phyloP scores from a whole-genome alignment of 108 stramenopile genomes.

The Skeletonema costatum region DNA sequence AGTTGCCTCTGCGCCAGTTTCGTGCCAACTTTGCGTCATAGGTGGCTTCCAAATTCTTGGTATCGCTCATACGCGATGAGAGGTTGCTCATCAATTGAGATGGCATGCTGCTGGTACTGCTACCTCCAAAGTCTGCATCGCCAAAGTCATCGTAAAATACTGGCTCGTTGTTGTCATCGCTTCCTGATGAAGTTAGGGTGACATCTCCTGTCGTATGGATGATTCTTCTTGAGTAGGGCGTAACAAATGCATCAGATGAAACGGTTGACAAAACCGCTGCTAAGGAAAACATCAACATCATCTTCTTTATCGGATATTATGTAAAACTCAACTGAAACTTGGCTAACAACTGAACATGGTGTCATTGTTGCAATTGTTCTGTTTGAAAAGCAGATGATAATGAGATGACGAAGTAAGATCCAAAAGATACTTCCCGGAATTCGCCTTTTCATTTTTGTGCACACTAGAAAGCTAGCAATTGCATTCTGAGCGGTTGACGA shows the following conservation, averaged over 20 bases:
- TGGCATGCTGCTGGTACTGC: background rate
- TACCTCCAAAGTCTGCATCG: slow-evolving; percentile 7
- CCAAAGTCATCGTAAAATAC: slow-evolving; percentile 40
- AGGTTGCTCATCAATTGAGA: slow-evolving; percentile 10
- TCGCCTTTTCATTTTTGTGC: background rate
- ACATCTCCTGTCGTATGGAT: background rate
- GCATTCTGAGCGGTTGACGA: background rate
- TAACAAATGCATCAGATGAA: background rate
- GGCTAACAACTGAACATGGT: background rate
- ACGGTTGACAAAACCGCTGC: background rate
- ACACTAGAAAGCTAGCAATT: background rate
- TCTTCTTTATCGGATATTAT: background rate
- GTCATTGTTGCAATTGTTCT: background rate
- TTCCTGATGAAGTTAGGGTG: background rate
- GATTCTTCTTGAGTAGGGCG: background rate
- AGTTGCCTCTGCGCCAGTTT: slow-evolving; percentile 53
- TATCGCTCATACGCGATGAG: slow-evolving; percentile 33
- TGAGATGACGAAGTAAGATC: too few species aligned
- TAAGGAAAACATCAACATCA: background rate
- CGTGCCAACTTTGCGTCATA: slow-evolving; percentile 42
- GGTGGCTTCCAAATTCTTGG: slow-evolving; percentile 27
- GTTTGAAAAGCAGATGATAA: too few species aligned
- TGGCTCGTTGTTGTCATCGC: background rate
- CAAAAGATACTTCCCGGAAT: background rate
- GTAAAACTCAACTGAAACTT: too few species aligned